Evolutionary conservation across 345 rosid species (phyloP).

Genomic region (Salix arbutifolia): DNA sequence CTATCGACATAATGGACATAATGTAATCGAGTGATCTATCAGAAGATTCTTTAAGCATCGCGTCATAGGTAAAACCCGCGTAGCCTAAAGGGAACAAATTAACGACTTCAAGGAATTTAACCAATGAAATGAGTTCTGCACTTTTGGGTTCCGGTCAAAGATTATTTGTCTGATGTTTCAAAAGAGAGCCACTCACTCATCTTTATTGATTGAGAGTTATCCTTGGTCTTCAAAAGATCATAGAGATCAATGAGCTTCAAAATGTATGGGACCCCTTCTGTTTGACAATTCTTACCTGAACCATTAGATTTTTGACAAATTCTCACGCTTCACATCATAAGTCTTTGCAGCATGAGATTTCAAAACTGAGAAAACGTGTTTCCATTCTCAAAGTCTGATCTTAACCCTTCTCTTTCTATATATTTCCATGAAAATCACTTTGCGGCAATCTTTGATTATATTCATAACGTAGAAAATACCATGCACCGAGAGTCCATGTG

Average conservation of each 20-base stretch:
- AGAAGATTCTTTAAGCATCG: too few relatives aligned
- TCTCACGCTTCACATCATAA: background rate
- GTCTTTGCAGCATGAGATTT: background rate
- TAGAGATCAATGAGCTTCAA: background rate
- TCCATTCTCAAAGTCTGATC: background rate
- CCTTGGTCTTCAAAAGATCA: background rate
- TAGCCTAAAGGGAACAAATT: too few relatives aligned
- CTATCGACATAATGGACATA: too few relatives aligned
- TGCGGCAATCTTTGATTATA: too few relatives aligned
- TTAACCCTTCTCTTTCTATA: background rate
- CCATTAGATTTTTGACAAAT: conserved; percentile 2
- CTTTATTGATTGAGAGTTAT: too few relatives aligned
- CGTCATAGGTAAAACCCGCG: too few relatives aligned
- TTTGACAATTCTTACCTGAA: background rate
- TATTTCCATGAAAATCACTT: background rate
- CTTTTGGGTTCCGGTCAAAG: too few relatives aligned
- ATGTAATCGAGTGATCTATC: too few relatives aligned
- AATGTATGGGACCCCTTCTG: background rate
- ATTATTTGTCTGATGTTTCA: too few relatives aligned
- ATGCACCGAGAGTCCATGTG: conserved; percentile 38
- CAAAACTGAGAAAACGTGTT: background rate
- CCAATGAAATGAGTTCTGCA: too few relatives aligned
- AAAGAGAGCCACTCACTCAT: too few relatives aligned
- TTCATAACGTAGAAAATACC: conserved; percentile 2
- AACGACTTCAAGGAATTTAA: too few relatives aligned